phyloP scores from a whole-genome alignment of 2,329 filamentous ascomycete genomes.

The Scedosporium dehoogii region DNA sequence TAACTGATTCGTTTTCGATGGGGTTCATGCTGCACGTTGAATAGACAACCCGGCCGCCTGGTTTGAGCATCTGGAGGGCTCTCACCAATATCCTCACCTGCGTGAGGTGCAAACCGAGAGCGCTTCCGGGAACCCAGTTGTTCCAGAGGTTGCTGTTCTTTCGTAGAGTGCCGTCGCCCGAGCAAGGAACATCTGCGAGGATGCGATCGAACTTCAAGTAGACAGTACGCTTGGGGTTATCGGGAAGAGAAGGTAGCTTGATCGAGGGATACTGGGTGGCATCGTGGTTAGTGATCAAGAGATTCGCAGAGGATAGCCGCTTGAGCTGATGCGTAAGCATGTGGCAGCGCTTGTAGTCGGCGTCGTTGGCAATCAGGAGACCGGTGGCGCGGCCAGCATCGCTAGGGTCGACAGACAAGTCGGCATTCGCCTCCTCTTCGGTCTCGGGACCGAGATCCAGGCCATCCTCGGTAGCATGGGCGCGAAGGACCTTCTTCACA shows the following conservation, averaged over 20 bases:
- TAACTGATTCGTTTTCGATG: constrained; percentile 89
- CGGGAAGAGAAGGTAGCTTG: constrained; percentile 55
- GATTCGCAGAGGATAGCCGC: constrained; percentile 87
- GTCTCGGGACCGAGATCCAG: constrained; percentile 39
- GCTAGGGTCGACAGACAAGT: constrained; percentile 48
- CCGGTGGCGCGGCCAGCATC: constrained; percentile 87
- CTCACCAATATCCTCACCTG: constrained; percentile 86
- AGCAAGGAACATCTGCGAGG: constrained; percentile 92
- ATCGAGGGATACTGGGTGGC: constrained; percentile 92
- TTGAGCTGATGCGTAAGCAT: constrained; percentile 98
- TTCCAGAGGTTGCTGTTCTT: constrained; percentile 95
- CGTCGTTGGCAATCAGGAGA: constrained; percentile 87
- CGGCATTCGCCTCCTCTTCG: constrained; percentile 34
- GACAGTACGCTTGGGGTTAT: constrained; percentile 44
- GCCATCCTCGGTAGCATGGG: constrained; percentile 51
- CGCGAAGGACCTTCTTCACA: constrained; percentile 60
- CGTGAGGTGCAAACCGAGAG: constrained; percentile 74
- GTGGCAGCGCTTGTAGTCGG: constrained; percentile 92
- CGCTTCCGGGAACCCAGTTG: constrained; percentile 85
- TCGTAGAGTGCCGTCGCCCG: constrained; percentile 83
- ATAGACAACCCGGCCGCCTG: constrained; percentile 89
- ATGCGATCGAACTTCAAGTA: constrained; percentile 98
- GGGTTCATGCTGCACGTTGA: constrained; percentile 99
- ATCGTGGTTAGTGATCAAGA: constrained; percentile 96
- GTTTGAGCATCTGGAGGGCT: constrained; percentile 91